Conservation (phyloP, 2,329 filamentous ascomycete genomes). For the Neofusicoccum parvum region DNA sequence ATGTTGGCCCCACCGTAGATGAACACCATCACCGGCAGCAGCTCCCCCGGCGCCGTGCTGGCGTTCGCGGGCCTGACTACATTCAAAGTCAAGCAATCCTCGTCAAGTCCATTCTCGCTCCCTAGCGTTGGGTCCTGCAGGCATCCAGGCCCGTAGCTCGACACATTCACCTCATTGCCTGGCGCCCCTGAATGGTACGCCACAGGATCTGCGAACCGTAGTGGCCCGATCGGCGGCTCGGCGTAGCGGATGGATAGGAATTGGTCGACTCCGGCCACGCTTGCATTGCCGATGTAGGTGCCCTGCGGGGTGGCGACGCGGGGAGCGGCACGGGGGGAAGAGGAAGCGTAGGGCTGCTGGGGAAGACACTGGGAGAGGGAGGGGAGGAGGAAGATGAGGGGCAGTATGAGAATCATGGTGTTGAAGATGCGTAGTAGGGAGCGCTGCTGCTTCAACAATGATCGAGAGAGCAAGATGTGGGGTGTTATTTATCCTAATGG, state of each 20-base stretch:
- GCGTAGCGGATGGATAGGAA: conserved; percentile 19
- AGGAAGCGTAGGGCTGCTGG: no score
- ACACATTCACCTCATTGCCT: conserved; percentile 42
- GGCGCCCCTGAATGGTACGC: conserved; percentile 38
- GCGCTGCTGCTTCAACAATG: no score
- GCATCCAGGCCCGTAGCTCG: conserved; percentile 46
- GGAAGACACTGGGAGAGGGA: no score
- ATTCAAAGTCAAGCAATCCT: conserved; percentile 43
- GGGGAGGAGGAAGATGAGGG: no score
- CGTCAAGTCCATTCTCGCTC: background rate
- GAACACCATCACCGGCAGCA: conserved; percentile 44
- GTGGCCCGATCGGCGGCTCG: conserved; percentile 6
- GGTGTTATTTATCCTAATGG: no score
- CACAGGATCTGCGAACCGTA: conserved; percentile 14
- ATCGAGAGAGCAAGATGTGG: no score
- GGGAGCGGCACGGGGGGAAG: background rate
- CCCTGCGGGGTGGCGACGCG: background rate
- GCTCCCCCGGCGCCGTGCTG: conserved; percentile 36
- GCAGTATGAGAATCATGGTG: no score
- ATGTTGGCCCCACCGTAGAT: conserved; percentile 22
- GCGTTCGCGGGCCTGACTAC: conserved; percentile 32
- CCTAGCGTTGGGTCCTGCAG: conserved; percentile 39
- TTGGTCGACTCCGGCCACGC: background rate
- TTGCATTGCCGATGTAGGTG: background rate
- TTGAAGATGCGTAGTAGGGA: no score